Evolutionary conservation across 2,329 filamentous ascomycete species (phyloP).

Genomic region (Colletotrichum spaethianum): DNA sequence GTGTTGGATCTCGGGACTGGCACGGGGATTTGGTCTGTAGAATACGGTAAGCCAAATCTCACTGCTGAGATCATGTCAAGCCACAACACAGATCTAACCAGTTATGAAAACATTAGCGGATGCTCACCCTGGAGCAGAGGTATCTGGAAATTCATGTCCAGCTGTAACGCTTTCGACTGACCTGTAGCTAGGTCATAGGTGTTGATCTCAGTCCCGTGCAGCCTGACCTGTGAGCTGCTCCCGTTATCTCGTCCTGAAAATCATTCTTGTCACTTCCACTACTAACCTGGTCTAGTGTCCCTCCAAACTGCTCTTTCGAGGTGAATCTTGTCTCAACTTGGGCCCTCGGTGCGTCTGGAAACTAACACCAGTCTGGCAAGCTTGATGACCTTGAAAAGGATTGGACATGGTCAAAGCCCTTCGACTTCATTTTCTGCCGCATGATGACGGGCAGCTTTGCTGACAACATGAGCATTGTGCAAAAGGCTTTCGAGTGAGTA

Average conservation of each 20-base stretch:
- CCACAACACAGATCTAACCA: neutral
- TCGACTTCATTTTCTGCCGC: slow-evolving; percentile 58
- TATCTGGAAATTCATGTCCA: neutral
- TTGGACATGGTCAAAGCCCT: slow-evolving; percentile 54
- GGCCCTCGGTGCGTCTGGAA: no score
- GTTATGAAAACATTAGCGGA: slow-evolving; percentile 44
- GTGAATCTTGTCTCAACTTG: slow-evolving; percentile 41
- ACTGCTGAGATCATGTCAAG: no score
- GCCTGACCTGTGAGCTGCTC: slow-evolving; percentile 48
- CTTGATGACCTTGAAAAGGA: slow-evolving; percentile 57
- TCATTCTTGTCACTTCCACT: neutral
- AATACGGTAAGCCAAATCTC: slow-evolving; percentile 50
- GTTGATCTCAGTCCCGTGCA: slow-evolving; percentile 60
- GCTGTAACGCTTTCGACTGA: neutral
- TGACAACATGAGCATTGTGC: slow-evolving; percentile 31
- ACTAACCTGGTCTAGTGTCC: slow-evolving; percentile 51
- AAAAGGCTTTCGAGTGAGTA: neutral
- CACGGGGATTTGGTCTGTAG: slow-evolving; percentile 61
- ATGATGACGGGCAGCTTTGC: slow-evolving; percentile 49
- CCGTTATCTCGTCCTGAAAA: no score
- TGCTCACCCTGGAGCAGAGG: slow-evolving; percentile 48
- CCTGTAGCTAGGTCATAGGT: slow-evolving; percentile 49
- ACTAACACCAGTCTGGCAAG: neutral
- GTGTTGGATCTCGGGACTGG: slow-evolving; percentile 64
- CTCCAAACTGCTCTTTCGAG: slow-evolving; percentile 64